A percentile compares a stretch with the other conserved stretches of the same genome.
Evolutionary conservation across 768 basidiomycete genomes (phyloP).

Genomic region (Calocybe cyanea): DNA sequence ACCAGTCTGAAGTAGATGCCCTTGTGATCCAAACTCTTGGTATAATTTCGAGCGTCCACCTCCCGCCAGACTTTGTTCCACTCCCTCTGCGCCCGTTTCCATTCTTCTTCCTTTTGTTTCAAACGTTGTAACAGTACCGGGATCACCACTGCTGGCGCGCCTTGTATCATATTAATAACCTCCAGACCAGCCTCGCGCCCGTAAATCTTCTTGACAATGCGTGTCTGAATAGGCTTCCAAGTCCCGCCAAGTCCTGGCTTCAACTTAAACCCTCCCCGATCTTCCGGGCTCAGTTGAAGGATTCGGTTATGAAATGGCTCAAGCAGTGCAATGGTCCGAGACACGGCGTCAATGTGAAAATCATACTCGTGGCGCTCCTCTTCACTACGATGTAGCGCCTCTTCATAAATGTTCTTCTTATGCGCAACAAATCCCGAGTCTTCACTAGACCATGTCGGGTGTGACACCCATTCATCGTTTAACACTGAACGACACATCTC

Average conservation of each 20-base stretch:
- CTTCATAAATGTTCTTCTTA: conserved; percentile 95
- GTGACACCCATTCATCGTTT: conserved; percentile 98
- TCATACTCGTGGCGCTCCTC: conserved; percentile 99
- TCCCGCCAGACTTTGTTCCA: conserved; percentile 99
- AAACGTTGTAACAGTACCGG: conserved; percentile 86
- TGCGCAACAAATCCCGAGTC: conserved; percentile 88
- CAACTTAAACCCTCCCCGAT: conserved; percentile 76
- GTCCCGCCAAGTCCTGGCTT: conserved; percentile 87
- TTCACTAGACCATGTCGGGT: conserved; percentile 93
- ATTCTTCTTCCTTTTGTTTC: conserved; percentile 97
- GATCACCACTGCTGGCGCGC: conserved; percentile 83
- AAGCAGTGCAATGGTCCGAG: conserved; percentile 83
- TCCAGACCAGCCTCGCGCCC: conserved; percentile 81
- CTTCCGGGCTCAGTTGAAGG: conserved; percentile 70
- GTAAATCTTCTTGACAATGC: conserved; percentile 96
- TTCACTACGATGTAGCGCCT: conserved; percentile 92
- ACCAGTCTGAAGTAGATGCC: conserved; percentile 84
- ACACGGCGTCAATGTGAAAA: conserved; percentile 95
- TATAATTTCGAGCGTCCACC: conserved; percentile 91
- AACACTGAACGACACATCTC: conserved; percentile 95
- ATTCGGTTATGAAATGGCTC: conserved; percentile 93
- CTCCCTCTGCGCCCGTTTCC: conserved; percentile 95
- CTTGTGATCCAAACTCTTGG: conserved; percentile 92
- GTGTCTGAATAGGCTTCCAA: conserved; percentile 86
- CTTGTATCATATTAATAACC: conserved; percentile 86